A percentile compares a stretch with the other conserved stretches of the same genome.
These are phyloP conservation scores for Hygrocybe coccinea DNA, from an alignment of 768 basidiomycete species.

Conservation along the genomic window DNA sequence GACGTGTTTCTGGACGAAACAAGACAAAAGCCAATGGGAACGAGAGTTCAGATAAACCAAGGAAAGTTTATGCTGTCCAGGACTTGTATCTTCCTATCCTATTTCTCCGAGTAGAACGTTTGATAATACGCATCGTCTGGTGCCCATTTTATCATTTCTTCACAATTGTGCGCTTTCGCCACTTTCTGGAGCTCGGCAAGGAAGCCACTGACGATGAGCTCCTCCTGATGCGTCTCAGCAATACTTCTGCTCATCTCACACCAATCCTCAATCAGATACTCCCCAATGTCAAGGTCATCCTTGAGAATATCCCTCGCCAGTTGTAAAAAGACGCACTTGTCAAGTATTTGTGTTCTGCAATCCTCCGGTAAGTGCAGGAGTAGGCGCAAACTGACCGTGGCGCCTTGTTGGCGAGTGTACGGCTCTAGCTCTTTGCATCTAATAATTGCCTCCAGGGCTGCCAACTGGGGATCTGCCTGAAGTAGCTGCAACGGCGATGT, in stretches of 20 bases:
- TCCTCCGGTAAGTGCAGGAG: not conserved
- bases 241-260: slow-evolving; percentile 1
- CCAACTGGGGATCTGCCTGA: not conserved
- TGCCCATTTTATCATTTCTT: no score
- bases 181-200: not conserved
- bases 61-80: no score
- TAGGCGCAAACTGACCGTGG: slow-evolving; percentile 2
- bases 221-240: slow-evolving; percentile 1
- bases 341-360: not conserved
- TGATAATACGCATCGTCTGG: no score
- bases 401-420: slow-evolving; percentile 1
- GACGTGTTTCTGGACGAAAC: no score
- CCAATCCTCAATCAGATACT: slow-evolving; percentile 5
- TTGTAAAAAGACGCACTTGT: not conserved
- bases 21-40: no score
- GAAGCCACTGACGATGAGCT: not conserved
- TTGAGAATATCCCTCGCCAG: not conserved
- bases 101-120: no score
- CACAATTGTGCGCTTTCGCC: not conserved
- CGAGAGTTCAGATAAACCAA: no score
- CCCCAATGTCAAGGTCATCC: not conserved
- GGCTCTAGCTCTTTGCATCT: not conserved
- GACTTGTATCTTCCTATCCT: no score
- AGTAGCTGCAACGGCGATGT: not conserved
- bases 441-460: not conserved